Conservation (phyloP, 1,284 basidiomycete genomes). For the Baeospora myosura region DNA sequence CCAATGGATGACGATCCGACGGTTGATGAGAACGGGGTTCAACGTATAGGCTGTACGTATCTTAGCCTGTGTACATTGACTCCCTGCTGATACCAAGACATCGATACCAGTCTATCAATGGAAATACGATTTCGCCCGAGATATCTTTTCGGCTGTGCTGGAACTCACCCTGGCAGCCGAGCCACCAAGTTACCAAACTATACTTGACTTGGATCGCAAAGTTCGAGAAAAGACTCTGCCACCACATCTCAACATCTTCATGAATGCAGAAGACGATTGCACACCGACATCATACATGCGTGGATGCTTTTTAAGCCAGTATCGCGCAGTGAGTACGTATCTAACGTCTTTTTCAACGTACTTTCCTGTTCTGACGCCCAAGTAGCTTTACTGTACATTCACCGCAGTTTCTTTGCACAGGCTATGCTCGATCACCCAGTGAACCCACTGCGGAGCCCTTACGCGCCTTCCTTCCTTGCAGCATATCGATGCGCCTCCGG, state of each 20-base stretch:
- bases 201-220: slow-evolving; percentile 52
- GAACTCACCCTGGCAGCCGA: slow-evolving; percentile 45
- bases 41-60: slow-evolving; percentile 39
- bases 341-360: too few relatives aligned
- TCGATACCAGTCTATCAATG: slow-evolving; percentile 31
- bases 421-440: slow-evolving; percentile 53
- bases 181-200: slow-evolving; percentile 43
- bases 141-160: slow-evolving; percentile 41
- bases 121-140: slow-evolving; percentile 42
- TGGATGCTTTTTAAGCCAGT: slow-evolving; percentile 42
- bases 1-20: slow-evolving; percentile 41
- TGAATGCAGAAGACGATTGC: slow-evolving; percentile 36
- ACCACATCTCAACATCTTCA: slow-evolving; percentile 43
- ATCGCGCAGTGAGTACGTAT: slow-evolving; percentile 38
- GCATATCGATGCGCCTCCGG: slow-evolving; percentile 55
- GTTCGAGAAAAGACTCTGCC: slow-evolving; percentile 47
- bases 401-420: slow-evolving; percentile 56
- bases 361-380: not conserved
- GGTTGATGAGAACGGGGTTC: slow-evolving; percentile 40
- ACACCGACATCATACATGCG: slow-evolving; percentile 44
- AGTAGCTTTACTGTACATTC: slow-evolving; percentile 46
- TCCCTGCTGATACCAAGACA: not conserved
- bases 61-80: not conserved
- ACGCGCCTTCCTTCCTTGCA: slow-evolving; percentile 57
- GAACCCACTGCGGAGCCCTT: slow-evolving; percentile 55